phyloP scores from a whole-genome alignment of 805 yeast species.

The Wickerhamiella qilinensis region DNA sequence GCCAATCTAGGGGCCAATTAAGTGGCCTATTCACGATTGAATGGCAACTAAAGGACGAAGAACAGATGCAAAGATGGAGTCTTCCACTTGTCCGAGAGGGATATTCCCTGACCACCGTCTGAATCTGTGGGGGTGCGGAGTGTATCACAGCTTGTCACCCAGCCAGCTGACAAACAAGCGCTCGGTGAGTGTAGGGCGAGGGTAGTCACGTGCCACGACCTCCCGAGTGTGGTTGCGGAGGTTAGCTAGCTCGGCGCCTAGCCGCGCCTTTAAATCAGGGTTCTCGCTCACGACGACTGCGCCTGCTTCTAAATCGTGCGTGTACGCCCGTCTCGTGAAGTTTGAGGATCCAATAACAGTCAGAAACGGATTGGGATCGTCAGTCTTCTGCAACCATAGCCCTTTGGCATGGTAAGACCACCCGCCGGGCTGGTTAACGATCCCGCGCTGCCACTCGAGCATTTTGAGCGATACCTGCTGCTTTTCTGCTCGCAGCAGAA shows the following conservation, averaged over 20 bases:
- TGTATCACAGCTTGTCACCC: constrained; percentile 19
- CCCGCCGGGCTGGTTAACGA: constrained; percentile 64
- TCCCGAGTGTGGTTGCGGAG: constrained; percentile 36
- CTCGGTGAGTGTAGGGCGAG: constrained; percentile 40
- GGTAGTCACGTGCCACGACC: constrained; percentile 49
- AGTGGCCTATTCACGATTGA: too few relatives aligned
- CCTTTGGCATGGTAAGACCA: constrained; percentile 99
- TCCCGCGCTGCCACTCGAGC: constrained; percentile 77
- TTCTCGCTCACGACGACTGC: constrained; percentile 65
- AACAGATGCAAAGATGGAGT: too few relatives aligned
- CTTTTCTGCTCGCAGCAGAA: constrained; percentile 38
- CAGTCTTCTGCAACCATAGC: constrained; percentile 51
- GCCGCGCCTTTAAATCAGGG: constrained; percentile 34
- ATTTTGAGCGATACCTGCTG: constrained; percentile 32
- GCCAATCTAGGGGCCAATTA: too few relatives aligned
- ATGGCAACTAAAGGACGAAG: too few relatives aligned
- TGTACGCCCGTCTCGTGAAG: constrained; percentile 79
- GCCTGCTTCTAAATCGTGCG: constrained; percentile 76
- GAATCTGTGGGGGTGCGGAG: too few relatives aligned
- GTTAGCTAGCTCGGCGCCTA: constrained; percentile 50
- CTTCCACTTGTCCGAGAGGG: too few relatives aligned
- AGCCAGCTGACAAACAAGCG: constrained; percentile 15
- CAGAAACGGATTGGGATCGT: constrained; percentile 36
- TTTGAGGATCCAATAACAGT: constrained; percentile 88
- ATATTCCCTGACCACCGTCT: too few relatives aligned